These are phyloP conservation scores for Phoma sp. DNA, from an alignment of 2,329 filamentous ascomycete genomes.

Conservation along the genomic window DNA sequence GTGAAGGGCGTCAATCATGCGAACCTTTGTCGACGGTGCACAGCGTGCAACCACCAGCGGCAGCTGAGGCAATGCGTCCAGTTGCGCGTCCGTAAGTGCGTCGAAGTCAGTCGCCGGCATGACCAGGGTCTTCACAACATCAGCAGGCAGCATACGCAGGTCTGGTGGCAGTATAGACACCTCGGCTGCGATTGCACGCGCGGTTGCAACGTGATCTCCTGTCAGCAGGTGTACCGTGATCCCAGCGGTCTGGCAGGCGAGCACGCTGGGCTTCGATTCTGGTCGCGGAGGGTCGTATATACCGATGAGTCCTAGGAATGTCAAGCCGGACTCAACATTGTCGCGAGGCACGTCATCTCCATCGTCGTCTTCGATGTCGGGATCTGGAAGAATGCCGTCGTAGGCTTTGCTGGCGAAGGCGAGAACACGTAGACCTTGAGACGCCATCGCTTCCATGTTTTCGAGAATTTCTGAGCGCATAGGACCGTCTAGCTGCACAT, in stretches of 20 bases:
- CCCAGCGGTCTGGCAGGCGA: conserved; percentile 33
- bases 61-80: conserved; percentile 48
- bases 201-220: conserved; percentile 54
- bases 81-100: conserved; percentile 49
- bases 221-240: conserved; percentile 56
- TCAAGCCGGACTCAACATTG: conserved; percentile 69
- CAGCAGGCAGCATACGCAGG: conserved; percentile 43
- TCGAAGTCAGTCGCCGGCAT: conserved; percentile 50
- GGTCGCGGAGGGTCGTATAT: conserved; percentile 84
- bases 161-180: conserved; percentile 52
- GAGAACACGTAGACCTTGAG: conserved; percentile 71
- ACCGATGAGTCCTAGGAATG: conserved; percentile 77
- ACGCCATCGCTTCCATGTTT: conserved; percentile 71
- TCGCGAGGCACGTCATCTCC: conserved; percentile 59
- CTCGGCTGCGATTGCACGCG: conserved; percentile 52
- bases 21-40: conserved; percentile 53
- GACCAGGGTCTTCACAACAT: conserved; percentile 32
- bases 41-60: conserved; percentile 54
- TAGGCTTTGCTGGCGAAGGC: conserved; percentile 63
- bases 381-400: conserved; percentile 45
- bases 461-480: conserved; percentile 62
- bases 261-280: conserved; percentile 69
- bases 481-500: conserved; percentile 56
- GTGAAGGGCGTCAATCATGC: conserved; percentile 53
- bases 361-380: conserved; percentile 36